Percentiles rank a stretch among this genome's conserved stretches.
phyloP scores from a whole-genome alignment of 1,284 basidiomycete genomes.

The Trichosporon faecale region DNA sequence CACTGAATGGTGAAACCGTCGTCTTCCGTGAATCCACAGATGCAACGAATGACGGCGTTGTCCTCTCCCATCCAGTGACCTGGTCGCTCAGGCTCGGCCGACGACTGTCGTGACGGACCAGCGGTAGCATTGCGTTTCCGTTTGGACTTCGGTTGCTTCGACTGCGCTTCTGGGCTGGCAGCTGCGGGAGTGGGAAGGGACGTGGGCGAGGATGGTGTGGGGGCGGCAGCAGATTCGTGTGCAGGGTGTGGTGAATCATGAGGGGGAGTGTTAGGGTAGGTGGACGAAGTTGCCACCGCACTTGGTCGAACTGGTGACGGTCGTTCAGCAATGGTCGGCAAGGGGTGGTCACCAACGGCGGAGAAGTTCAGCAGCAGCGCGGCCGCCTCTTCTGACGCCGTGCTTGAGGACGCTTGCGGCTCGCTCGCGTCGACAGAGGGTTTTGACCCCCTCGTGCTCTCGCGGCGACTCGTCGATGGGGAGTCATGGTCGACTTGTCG shows the following conservation, averaged over 20 bases:
- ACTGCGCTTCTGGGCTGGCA: slow-evolving; percentile 24
- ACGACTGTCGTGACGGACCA: slow-evolving; percentile 37
- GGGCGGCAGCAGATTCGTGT: slow-evolving; percentile 9
- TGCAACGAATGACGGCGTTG: slow-evolving; percentile 51
- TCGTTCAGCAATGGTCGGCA: slow-evolving; percentile 13
- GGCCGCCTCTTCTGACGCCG: slow-evolving; percentile 31
- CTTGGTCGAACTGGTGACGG: background rate
- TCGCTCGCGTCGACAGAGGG: background rate
- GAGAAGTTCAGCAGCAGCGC: slow-evolving; percentile 38
- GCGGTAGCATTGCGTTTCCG: slow-evolving; percentile 39
- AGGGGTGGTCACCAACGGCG: slow-evolving; percentile 16
- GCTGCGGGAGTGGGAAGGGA: slow-evolving; percentile 21
- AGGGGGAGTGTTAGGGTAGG: slow-evolving; percentile 36
- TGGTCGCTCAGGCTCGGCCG: slow-evolving; percentile 26
- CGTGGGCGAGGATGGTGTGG: slow-evolving; percentile 22
- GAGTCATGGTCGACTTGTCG: background rate
- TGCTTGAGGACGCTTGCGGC: background rate
- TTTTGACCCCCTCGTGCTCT: background rate
- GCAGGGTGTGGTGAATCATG: slow-evolving; percentile 25
- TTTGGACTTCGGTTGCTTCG: slow-evolving; percentile 34
- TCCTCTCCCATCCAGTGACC: slow-evolving; percentile 50
- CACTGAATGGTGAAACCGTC: slow-evolving; percentile 92
- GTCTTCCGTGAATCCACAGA: slow-evolving; percentile 59
- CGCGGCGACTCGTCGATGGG: background rate
- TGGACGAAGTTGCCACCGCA: slow-evolving; percentile 8